Conservation (phyloP, 495 filamentous ascomycete genomes). For the Penicillium samsonianum region DNA sequence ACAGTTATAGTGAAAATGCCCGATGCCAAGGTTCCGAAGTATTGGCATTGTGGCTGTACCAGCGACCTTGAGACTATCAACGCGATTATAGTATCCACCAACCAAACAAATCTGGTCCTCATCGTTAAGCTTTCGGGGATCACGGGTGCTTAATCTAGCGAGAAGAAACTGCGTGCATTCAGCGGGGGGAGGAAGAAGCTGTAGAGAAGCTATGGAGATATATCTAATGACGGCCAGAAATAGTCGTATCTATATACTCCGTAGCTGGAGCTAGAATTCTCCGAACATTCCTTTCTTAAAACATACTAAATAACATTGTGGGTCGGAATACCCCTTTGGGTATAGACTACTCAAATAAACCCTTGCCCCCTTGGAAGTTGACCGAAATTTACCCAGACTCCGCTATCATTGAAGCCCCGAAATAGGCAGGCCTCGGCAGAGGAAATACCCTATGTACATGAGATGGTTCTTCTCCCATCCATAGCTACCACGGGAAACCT, state of each 20-base stretch:
- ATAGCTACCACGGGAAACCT: background rate
- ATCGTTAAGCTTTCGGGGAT: too few species aligned
- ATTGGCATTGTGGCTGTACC: constrained; percentile 10
- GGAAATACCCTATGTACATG: too few species aligned
- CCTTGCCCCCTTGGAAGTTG: too few species aligned
- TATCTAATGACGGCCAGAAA: background rate
- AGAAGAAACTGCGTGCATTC: background rate
- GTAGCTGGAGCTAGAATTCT: too few species aligned
- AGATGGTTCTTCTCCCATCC: background rate
- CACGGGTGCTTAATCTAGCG: too few species aligned
- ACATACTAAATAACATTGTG: too few species aligned
- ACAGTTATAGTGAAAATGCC: background rate
- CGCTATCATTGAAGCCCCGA: too few species aligned
- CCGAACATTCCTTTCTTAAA: too few species aligned
- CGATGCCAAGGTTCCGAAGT: constrained; percentile 6
- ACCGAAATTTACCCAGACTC: too few species aligned
- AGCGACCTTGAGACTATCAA: background rate
- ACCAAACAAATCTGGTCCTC: background rate
- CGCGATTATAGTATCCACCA: constrained; percentile 9
- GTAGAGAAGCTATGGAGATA: background rate
- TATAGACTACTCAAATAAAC: too few species aligned
- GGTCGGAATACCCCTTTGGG: too few species aligned
- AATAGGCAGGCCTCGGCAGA: too few species aligned
- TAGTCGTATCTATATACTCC: background rate
- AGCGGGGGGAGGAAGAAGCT: background rate